Percentiles rank a stretch among this genome's conserved stretches.
These are phyloP conservation scores for Alternaria rosae DNA, from an alignment of 2,329 filamentous ascomycete genomes.

Conservation along the genomic window DNA sequence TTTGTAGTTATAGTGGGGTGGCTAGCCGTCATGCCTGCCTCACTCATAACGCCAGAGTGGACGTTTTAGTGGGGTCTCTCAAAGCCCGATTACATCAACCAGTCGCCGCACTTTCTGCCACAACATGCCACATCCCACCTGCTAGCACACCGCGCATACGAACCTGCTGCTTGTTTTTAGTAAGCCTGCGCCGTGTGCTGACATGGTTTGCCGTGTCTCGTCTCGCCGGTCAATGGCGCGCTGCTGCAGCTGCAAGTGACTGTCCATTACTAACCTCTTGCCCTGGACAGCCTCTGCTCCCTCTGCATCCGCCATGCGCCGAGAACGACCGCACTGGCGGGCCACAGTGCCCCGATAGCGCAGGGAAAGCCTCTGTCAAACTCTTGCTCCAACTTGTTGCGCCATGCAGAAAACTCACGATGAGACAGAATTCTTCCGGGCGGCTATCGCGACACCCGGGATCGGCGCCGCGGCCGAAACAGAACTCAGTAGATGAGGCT, in stretches of 20 bases:
- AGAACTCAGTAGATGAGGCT: slow-evolving; percentile 26
- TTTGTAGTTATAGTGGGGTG: slow-evolving; percentile 30
- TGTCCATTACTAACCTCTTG: slow-evolving; percentile 18
- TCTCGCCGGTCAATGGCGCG: not conserved
- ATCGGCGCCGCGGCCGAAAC: slow-evolving; percentile 38
- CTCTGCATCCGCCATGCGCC: slow-evolving; percentile 11
- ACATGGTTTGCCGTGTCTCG: slow-evolving; percentile 1
- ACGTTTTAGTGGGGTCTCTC: slow-evolving; percentile 14
- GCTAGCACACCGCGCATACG: not conserved
- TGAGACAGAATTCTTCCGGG: slow-evolving; percentile 32
- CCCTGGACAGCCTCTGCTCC: slow-evolving; percentile 1
- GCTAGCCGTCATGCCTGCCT: slow-evolving; percentile 17
- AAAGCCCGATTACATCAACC: slow-evolving; percentile 24
- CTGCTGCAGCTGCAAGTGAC: slow-evolving; percentile 7
- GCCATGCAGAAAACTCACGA: slow-evolving; percentile 1
- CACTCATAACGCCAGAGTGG: slow-evolving; percentile 13
- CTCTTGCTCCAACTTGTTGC: slow-evolving; percentile 5
- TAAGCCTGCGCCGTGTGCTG: slow-evolving; percentile 10
- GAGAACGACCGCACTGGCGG: slow-evolving; percentile 10
- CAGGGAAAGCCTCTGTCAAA: not conserved
- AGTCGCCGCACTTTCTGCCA: slow-evolving; percentile 14
- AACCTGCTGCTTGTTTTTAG: not conserved
- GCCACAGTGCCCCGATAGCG: slow-evolving; percentile 10
- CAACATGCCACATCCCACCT: slow-evolving; percentile 2
- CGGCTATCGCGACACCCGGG: slow-evolving; percentile 24